These are phyloP conservation scores for Afroboletus lepidellus DNA, from an alignment of 1,284 basidiomycete genomes.

Conservation along the genomic window DNA sequence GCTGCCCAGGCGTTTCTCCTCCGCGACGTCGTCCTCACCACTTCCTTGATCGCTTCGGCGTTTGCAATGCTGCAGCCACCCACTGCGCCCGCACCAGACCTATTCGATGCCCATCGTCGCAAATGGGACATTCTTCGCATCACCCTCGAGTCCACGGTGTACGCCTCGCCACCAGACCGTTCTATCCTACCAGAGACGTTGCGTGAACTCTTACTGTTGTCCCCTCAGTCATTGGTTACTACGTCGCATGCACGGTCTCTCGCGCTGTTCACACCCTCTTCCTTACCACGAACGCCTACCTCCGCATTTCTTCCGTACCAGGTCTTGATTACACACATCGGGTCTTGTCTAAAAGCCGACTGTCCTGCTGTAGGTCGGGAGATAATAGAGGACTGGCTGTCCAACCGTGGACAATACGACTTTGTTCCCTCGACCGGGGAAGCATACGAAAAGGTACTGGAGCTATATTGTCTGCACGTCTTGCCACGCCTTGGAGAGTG, in stretches of 20 bases:
- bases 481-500: conserved; percentile 71
- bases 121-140: conserved; percentile 85
- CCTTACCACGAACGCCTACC: conserved; percentile 38
- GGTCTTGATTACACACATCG: conserved; percentile 64
- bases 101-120: conserved; percentile 53
- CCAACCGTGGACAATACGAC: conserved; percentile 43
- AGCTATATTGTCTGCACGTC: conserved; percentile 70
- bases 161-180: conserved; percentile 51
- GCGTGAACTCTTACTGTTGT: conserved; percentile 50
- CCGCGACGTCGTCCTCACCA: conserved; percentile 61
- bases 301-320: conserved; percentile 63
- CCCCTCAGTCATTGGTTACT: conserved; percentile 56
- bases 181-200: conserved; percentile 49
- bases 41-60: conserved; percentile 64
- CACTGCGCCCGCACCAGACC: conserved; percentile 37
- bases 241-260: conserved; percentile 63
- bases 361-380: conserved; percentile 57
- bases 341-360: conserved; percentile 65
- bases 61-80: conserved; percentile 61
- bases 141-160: conserved; percentile 74
- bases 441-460: conserved; percentile 70
- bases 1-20: conserved; percentile 75
- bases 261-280: conserved; percentile 58
- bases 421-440: conserved; percentile 38
- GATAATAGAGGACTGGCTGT: conserved; percentile 77